Evolutionary conservation across 2,329 filamentous ascomycete species (phyloP).

Genomic region (Diaporthe sp.): DNA sequence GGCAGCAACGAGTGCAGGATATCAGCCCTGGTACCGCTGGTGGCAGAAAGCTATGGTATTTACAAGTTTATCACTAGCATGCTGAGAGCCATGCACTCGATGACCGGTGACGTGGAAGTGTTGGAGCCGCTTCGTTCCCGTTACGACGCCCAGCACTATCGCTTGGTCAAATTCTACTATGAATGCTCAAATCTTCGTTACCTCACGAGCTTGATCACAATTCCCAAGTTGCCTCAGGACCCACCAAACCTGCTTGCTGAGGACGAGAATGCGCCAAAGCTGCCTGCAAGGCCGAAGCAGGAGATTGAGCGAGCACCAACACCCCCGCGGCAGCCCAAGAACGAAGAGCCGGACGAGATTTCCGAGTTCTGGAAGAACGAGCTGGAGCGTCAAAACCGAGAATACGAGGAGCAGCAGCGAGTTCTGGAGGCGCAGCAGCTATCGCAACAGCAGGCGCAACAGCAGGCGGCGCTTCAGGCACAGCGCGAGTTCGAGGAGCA

Average conservation of each 20-base stretch:
- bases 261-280: conserved; percentile 84
- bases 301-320: conserved; percentile 78
- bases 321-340: conserved; percentile 76
- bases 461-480: conserved; percentile 85
- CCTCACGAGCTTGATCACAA: conserved; percentile 94
- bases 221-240: conserved; percentile 95
- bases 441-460: conserved; percentile 83
- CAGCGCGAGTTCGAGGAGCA: conserved; percentile 98
- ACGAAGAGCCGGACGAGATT: conserved; percentile 92
- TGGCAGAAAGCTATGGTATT: conserved; percentile 98
- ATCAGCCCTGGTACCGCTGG: conserved; percentile 90
- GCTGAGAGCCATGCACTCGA: conserved; percentile 96
- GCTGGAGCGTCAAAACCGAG: conserved; percentile 89
- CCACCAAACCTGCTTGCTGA: conserved; percentile 90
- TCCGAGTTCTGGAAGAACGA: conserved; percentile 98
- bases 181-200: conserved; percentile 98
- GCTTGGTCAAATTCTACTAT: conserved; percentile 97
- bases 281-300: conserved; percentile 85
- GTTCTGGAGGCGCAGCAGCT: conserved; percentile 90
- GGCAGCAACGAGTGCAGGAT: conserved; percentile 98
- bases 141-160: conserved; percentile 97
- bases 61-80: conserved; percentile 99
- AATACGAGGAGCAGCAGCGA: conserved; percentile 94
- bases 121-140: conserved; percentile 88
- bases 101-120: conserved; percentile 93